Percentiles rank a stretch among this genome's conserved stretches.
Conservation (phyloP, 805 yeast genomes). For the Isabelozyma gotoi region DNA sequence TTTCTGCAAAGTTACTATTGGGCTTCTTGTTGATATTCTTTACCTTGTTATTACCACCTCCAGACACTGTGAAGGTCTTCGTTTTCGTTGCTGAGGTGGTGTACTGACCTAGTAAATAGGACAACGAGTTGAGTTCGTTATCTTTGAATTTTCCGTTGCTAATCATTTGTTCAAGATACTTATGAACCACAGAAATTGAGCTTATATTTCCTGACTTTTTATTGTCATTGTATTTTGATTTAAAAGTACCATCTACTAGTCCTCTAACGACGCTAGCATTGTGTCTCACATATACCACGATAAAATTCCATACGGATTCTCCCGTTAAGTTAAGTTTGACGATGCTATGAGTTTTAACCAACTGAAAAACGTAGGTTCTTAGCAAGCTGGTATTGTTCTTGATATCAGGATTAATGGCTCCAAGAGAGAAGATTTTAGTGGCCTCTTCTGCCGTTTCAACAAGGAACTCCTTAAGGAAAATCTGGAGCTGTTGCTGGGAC, state of each 20-base stretch:
- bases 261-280: slow-evolving; percentile 47
- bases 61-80: slow-evolving; percentile 12
- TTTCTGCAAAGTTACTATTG: slow-evolving; percentile 46
- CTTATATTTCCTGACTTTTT: slow-evolving; percentile 51
- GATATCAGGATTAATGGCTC: slow-evolving; percentile 72
- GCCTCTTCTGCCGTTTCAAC: slow-evolving; percentile 63
- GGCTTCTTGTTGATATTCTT: slow-evolving; percentile 23
- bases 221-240: slow-evolving; percentile 47
- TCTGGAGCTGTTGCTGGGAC: slow-evolving; percentile 57
- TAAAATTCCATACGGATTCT: slow-evolving; percentile 64
- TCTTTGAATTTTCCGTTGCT: slow-evolving; percentile 46
- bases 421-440: slow-evolving; percentile 62
- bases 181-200: slow-evolving; percentile 48
- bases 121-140: slow-evolving; percentile 46
- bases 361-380: slow-evolving; percentile 49
- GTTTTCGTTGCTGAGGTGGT: slow-evolving; percentile 12
- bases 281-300: slow-evolving; percentile 49
- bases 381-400: slow-evolving; percentile 48
- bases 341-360: slow-evolving; percentile 52
- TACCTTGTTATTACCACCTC: slow-evolving; percentile 12
- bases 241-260: slow-evolving; percentile 54
- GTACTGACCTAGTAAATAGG: slow-evolving; percentile 47
- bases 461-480: slow-evolving; percentile 57
- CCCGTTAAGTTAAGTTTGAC: slow-evolving; percentile 58
- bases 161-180: slow-evolving; percentile 47